Base-by-base conservation (phyloP, 371 early-diverging fungal species). In the Smittium mucronatum region DNA sequence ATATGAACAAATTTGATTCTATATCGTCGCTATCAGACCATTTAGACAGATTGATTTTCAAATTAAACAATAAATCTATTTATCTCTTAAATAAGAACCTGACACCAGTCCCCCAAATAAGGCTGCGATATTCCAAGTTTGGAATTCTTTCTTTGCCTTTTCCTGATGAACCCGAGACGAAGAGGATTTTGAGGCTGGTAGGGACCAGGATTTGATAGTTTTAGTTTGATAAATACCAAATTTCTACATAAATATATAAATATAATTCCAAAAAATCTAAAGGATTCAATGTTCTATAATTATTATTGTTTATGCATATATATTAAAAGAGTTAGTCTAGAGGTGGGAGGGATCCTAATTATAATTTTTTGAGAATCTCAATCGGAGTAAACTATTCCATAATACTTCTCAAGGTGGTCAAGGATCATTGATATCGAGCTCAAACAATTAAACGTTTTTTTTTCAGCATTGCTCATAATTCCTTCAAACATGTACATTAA, bases 401-500 rank as follows among this genome's bases (percentile, higher is more conserved):
- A 94, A 73, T 89, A 74, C 57, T 82, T 79, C 47, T 88, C 82
- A n/a, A 96, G 74, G 74, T 92, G 90, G 71, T 94, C 93, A 8
- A 94, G 67, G 60, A 94, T 85, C 0, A 89, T 89, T 0, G 94
- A 89, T 25, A 87, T 85, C 8, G 89, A 86, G 1, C 89, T 81
- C 64, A 96, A 78, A 35, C 84, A 82, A 72, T 96, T 94, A 75
- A 96, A 96, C 30, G 88, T 85, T 74, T 87, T 87, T 47, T 88
- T 86, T 68, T 94, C 95, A n/a, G 70, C 29, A 16, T 34, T 86
- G 72, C 87, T 86, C 94, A 94, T 93, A n/a, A 83, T 70, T 58
- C 82, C 82, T 69, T 95, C 95, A 71, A 93, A 81, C 95, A 95
- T 95, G 78, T 82, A 95, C 92, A 93, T 93, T 34, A 97, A 70